Conservation (phyloP, 768 basidiomycete species). For the Leccinum broughii region DNA sequence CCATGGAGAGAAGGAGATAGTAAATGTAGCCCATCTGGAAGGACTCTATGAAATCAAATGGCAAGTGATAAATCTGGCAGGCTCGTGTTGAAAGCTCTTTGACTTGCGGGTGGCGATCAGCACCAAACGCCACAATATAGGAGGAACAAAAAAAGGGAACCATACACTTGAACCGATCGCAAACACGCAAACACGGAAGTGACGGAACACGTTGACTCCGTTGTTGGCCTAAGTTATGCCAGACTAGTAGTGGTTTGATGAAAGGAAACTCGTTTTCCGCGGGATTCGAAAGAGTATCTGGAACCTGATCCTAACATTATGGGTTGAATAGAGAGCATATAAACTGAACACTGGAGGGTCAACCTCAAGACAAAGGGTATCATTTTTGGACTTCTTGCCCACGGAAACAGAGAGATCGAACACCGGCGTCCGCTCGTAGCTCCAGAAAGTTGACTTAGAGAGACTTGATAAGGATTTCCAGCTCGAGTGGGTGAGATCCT, state of each 20-base stretch:
- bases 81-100: not conserved
- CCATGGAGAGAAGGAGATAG: not conserved
- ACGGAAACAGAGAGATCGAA: not conserved
- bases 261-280: not conserved
- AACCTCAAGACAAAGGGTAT: not conserved
- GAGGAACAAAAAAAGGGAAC: not conserved
- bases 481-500: not conserved
- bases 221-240: not conserved
- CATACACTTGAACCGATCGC: not conserved
- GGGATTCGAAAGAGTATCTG: not conserved
- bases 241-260: not conserved
- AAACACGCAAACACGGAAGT: not conserved
- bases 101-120: not conserved
- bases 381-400: not conserved
- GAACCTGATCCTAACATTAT: not conserved
- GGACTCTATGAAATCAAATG: constrained; percentile 2
- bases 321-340: not conserved
- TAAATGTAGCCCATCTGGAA: not conserved
- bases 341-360: not conserved
- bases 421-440: not conserved
- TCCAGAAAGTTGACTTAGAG: not conserved
- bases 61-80: not conserved
- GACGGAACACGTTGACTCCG: not conserved
- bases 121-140: constrained; percentile 6
- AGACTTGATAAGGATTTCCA: not conserved